phyloP scores from a whole-genome alignment of 2,329 filamentous ascomycete genomes.

The Aspergillus sp. region DNA sequence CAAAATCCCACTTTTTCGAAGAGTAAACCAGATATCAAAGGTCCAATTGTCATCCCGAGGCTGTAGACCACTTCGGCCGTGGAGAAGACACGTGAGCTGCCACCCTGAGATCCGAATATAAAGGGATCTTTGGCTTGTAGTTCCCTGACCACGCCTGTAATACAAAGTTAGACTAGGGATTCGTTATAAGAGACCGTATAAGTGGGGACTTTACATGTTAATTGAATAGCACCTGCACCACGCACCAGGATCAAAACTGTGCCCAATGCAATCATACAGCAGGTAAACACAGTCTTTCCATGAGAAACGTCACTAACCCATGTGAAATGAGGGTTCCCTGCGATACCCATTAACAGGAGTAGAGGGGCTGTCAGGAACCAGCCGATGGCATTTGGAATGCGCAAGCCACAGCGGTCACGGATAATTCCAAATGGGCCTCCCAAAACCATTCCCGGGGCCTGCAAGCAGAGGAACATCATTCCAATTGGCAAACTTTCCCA shows the following conservation, averaged over 20 bases:
- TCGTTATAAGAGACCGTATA: background rate
- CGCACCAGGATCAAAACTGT: slow-evolving; percentile 18
- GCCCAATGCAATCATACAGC: slow-evolving; percentile 13
- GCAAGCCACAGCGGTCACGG: slow-evolving; percentile 19
- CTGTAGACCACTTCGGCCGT: slow-evolving; percentile 18
- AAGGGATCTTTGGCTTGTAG: slow-evolving; percentile 14
- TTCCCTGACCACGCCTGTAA: slow-evolving; percentile 14
- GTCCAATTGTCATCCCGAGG: slow-evolving; percentile 15
- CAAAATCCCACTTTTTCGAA: slow-evolving; percentile 16
- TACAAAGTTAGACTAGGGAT: background rate
- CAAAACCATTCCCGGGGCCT: slow-evolving; percentile 52
- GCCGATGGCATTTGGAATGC: slow-evolving; percentile 18
- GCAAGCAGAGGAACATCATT: slow-evolving; percentile 52
- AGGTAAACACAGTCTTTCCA: slow-evolving; percentile 17
- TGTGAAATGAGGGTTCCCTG: slow-evolving; percentile 20
- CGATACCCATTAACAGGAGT: slow-evolving; percentile 21
- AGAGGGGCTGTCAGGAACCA: slow-evolving; percentile 16
- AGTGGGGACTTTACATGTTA: slow-evolving; percentile 16
- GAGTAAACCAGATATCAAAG: slow-evolving; percentile 14
- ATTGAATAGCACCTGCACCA: slow-evolving; percentile 23
- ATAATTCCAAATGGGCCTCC: slow-evolving; percentile 52
- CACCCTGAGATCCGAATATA: slow-evolving; percentile 20
- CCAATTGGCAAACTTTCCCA: slow-evolving; percentile 52
- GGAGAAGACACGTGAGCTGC: slow-evolving; percentile 18
- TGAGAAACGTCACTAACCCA: slow-evolving; percentile 14